A percentile compares a stretch with the other conserved stretches of the same genome.
Conservation (phyloP, 805 yeast species). For the Metschnikowia cubensis region DNA sequence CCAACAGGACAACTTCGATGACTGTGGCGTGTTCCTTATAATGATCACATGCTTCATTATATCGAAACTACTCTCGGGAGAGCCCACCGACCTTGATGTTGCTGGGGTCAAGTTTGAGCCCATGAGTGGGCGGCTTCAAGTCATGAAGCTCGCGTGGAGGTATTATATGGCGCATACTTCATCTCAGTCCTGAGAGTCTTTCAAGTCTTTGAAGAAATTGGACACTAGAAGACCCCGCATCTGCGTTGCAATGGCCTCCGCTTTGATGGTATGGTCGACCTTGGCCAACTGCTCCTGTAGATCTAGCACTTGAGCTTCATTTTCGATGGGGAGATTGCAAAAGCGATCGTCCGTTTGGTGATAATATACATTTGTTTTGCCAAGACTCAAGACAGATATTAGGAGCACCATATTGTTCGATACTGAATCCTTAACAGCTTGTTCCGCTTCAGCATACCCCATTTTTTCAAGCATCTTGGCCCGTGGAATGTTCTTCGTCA, state of each 20-base stretch:
- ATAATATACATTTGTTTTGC: conserved; percentile 27
- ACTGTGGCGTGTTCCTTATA: conserved; percentile 52
- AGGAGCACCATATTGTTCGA: conserved; percentile 23
- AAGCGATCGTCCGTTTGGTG: conserved; percentile 23
- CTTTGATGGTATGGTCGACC: conserved; percentile 15
- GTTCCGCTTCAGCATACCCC: conserved; percentile 22
- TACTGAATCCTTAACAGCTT: conserved; percentile 8
- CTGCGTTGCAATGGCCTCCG: conserved; percentile 27
- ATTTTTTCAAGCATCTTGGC: conserved; percentile 22
- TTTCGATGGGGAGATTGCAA: conserved; percentile 17
- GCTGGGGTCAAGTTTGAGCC: conserved; percentile 43
- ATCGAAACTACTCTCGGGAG: conserved; percentile 23
- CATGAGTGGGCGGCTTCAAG: conserved; percentile 21
- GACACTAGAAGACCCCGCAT: conserved; percentile 16
- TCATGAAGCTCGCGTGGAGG: conserved; percentile 10
- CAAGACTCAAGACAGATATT: conserved; percentile 25
- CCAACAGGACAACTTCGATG: conserved; percentile 63
- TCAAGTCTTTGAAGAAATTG: not conserved
- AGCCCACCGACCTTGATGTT: conserved; percentile 37
- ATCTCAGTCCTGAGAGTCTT: not conserved
- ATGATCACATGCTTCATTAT: conserved; percentile 36
- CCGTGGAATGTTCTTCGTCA: conserved; percentile 22
- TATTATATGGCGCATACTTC: not conserved
- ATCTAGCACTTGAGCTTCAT: conserved; percentile 11
- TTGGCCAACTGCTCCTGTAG: conserved; percentile 14